Evolutionary conservation across 2,329 filamentous ascomycete genomes (phyloP).

Genomic region (Pezicula rhizophila): DNA sequence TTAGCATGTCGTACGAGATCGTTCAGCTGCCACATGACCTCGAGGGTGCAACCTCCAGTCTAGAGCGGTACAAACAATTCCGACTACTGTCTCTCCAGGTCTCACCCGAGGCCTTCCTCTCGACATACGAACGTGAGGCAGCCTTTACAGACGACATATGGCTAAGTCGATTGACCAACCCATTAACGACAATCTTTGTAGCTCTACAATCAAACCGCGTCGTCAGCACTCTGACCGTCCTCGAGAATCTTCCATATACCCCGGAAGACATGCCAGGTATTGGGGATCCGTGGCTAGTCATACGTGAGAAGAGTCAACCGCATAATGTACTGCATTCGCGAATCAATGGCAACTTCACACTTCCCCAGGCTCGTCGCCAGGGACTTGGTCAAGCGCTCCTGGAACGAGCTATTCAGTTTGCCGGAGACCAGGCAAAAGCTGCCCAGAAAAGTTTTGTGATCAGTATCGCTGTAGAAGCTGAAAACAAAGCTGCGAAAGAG

Average conservation of each 20-base stretch:
- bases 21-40: slow-evolving; percentile 19
- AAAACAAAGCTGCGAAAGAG: slow-evolving; percentile 27
- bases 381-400: slow-evolving; percentile 31
- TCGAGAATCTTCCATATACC: slow-evolving; percentile 25
- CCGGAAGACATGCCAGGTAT: slow-evolving; percentile 6
- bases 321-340: slow-evolving; percentile 23
- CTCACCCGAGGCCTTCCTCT: slow-evolving; percentile 31
- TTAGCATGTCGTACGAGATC: slow-evolving; percentile 19
- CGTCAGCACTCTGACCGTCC: slow-evolving; percentile 27
- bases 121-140: slow-evolving; percentile 31
- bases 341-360: slow-evolving; percentile 33
- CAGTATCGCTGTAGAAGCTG: slow-evolving; percentile 29
- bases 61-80: slow-evolving; percentile 20
- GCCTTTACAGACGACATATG: slow-evolving; percentile 31
- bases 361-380: slow-evolving; percentile 29
- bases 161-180: slow-evolving; percentile 31
- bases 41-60: slow-evolving; percentile 11
- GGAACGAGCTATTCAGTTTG: slow-evolving; percentile 22
- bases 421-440: slow-evolving; percentile 18
- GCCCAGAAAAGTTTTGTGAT: slow-evolving; percentile 17
- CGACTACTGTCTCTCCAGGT: slow-evolving; percentile 19
- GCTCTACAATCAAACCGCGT: slow-evolving; percentile 23
- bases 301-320: slow-evolving; percentile 1
- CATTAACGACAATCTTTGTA: slow-evolving; percentile 29
- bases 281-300: slow-evolving; percentile 14